Conservation (phyloP, 305 asterid species). For the Fraxinus nigra region DNA sequence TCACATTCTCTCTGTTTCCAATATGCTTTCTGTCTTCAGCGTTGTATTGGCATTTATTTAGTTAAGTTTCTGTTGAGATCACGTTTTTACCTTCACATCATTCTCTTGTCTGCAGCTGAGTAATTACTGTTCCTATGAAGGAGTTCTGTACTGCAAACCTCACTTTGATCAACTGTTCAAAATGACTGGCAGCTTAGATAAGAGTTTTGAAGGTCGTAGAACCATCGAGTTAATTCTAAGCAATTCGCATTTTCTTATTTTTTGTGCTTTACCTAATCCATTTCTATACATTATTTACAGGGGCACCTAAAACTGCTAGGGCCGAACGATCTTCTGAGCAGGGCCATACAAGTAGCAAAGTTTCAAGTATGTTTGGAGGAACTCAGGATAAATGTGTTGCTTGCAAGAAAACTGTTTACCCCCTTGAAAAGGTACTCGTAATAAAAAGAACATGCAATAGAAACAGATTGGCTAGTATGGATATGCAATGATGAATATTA, state of each 20-base stretch:
- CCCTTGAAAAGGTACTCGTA: conserved; percentile 63
- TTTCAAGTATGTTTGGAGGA: conserved; percentile 69
- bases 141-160: conserved; percentile 78
- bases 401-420: conserved; percentile 77
- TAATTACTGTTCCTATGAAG: conserved; percentile 72
- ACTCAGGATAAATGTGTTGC: conserved; percentile 85
- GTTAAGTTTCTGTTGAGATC: background rate
- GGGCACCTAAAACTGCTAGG: conserved; percentile 57
- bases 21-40: background rate
- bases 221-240: background rate
- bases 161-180: conserved; percentile 79
- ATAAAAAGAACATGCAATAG: background rate
- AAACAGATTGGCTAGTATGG: background rate
- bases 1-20: background rate
- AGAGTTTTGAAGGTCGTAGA: conserved; percentile 71
- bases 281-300: conserved; percentile 29
- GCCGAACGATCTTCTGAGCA: conserved; percentile 44
- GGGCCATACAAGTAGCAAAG: conserved; percentile 43
- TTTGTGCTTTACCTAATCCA: background rate
- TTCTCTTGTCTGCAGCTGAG: conserved; percentile 55
- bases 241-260: background rate
- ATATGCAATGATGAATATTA: background rate
- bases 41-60: background rate
- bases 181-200: conserved; percentile 84
- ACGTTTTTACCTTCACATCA: background rate